Percentiles rank a stretch among this genome's conserved stretches.
Evolutionary conservation across 2,329 filamentous ascomycete genomes (phyloP).

Genomic region (Hypoxylon rubiginosum): DNA sequence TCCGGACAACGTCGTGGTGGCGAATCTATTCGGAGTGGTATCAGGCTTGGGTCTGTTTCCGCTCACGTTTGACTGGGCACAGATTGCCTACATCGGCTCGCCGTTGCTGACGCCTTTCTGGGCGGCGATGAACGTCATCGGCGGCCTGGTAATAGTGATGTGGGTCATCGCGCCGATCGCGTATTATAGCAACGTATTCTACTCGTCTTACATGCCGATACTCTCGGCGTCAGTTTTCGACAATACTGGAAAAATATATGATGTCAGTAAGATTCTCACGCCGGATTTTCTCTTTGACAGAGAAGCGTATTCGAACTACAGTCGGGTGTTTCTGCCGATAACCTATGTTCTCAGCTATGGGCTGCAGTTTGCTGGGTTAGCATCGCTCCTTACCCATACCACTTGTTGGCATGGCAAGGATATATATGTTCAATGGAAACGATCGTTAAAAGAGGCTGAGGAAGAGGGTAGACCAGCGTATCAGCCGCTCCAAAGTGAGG

Average conservation of each 20-base stretch:
- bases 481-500: conserved; percentile 59
- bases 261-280: conserved; percentile 85
- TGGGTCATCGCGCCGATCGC: conserved; percentile 85
- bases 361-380: conserved; percentile 85
- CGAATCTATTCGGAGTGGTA: conserved; percentile 88
- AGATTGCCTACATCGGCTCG: conserved; percentile 89
- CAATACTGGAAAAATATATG: conserved; percentile 83
- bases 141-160: conserved; percentile 84
- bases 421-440: conserved; percentile 82
- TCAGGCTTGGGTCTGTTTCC: conserved; percentile 88
- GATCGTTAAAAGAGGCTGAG: conserved; percentile 74
- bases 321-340: conserved; percentile 85
- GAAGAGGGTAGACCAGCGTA: conserved; percentile 66
- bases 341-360: conserved; percentile 91
- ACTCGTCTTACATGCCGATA: conserved; percentile 88
- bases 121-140: conserved; percentile 87
- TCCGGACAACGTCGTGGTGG: conserved; percentile 85
- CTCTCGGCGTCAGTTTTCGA: conserved; percentile 88
- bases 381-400: conserved; percentile 84
- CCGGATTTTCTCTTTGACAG: conserved; percentile 82
- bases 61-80: conserved; percentile 91
- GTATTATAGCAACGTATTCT: conserved; percentile 85
- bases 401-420: conserved; percentile 87
- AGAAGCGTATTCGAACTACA: conserved; percentile 83
- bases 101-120: conserved; percentile 87